These are phyloP conservation scores for Coemansia sp. DNA, from an alignment of 192 early-diverging fungal species.

Conservation along the genomic window DNA sequence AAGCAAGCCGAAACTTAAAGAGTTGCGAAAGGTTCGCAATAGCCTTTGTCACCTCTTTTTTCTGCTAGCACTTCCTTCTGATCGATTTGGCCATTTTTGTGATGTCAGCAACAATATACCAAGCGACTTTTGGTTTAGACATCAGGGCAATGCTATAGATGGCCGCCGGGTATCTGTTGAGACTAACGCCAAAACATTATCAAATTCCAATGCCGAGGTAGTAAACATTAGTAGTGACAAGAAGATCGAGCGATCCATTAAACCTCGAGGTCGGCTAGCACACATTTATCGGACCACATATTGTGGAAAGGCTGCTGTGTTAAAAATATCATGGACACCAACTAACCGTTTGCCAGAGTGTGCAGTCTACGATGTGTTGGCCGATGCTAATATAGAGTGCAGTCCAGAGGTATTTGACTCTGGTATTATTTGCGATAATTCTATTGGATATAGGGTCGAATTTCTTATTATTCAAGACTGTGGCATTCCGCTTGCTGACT, in stretches of 20 bases:
- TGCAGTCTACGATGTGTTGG: slow-evolving; percentile 14
- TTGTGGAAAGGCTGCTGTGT: background rate
- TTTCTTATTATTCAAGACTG: slow-evolving; percentile 17
- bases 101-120: background rate
- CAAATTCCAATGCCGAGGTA: too few relatives aligned
- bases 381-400: background rate
- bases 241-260: too few relatives aligned
- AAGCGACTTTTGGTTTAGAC: background rate
- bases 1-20: background rate
- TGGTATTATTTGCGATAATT: background rate
- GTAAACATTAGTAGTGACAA: too few relatives aligned
- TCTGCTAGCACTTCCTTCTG: slow-evolving; percentile 1
- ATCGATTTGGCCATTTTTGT: slow-evolving; percentile 13
- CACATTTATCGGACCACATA: background rate
- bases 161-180: too few relatives aligned
- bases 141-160: too few relatives aligned
- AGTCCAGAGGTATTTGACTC: slow-evolving; percentile 3
- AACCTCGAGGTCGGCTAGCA: background rate
- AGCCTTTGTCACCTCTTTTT: background rate
- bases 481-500: background rate
- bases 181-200: too few relatives aligned
- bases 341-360: slow-evolving; percentile 9
- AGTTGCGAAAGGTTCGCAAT: background rate
- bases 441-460: slow-evolving; percentile 15
- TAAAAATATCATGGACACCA: slow-evolving; percentile 14